Evolutionary conservation across 2,329 filamentous ascomycete genomes (phyloP).

Genomic region (Arthroderma sp.): DNA sequence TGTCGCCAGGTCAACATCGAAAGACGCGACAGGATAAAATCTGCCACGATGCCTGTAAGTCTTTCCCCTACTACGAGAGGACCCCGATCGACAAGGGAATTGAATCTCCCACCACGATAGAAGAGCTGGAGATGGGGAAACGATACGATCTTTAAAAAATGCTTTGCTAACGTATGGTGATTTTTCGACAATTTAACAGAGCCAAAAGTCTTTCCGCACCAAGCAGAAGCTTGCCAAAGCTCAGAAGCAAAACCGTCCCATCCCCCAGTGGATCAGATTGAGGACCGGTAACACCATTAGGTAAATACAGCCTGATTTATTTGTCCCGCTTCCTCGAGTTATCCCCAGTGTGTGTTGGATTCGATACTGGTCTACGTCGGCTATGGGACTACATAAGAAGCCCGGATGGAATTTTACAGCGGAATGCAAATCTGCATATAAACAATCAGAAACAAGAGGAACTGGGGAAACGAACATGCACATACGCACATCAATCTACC

Average conservation of each 20-base stretch:
- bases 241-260: constrained; percentile 99
- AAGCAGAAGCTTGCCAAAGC: constrained; percentile 99
- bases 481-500: not conserved
- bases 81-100: too few relatives aligned
- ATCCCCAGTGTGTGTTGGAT: too few relatives aligned
- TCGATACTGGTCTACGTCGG: too few relatives aligned
- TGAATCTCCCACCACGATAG: too few relatives aligned
- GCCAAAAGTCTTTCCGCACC: constrained; percentile 99
- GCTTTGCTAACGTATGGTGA: not conserved
- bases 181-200: constrained; percentile 41
- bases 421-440: too few relatives aligned
- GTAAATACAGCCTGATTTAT: constrained; percentile 45
- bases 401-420: too few relatives aligned
- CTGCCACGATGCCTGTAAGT: constrained; percentile 45
- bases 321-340: too few relatives aligned
- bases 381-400: too few relatives aligned
- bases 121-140: not conserved
- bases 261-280: constrained; percentile 99
- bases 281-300: constrained; percentile 98
- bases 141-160: not conserved
- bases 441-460: too few relatives aligned
- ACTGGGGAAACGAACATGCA: too few relatives aligned
- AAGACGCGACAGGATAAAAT: constrained; percentile 15
- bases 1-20: constrained; percentile 8
- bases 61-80: too few relatives aligned